These are phyloP conservation scores for Sugiyamaella marilandica DNA, from an alignment of 805 yeast species.

Conservation along the genomic window DNA sequence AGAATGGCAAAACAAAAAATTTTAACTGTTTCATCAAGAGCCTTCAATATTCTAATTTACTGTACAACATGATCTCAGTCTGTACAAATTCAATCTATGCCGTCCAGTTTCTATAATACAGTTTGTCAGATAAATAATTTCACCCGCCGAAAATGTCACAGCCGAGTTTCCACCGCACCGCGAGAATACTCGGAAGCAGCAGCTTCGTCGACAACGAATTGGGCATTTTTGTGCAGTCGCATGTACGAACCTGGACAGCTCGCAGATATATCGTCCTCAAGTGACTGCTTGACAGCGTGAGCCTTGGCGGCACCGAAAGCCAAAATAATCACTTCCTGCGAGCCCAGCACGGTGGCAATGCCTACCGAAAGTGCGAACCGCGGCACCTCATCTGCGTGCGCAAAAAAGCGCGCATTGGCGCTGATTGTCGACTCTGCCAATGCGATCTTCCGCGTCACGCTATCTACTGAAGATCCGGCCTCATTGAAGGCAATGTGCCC, in stretches of 20 bases:
- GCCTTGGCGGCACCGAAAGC: constrained; percentile 47
- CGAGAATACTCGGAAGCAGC: constrained; percentile 33
- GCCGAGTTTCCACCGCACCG: constrained; percentile 4
- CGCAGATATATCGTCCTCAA: constrained; percentile 39
- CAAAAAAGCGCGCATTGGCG: constrained; percentile 53
- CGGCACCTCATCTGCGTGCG: constrained; percentile 46
- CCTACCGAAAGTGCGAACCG: constrained; percentile 50
- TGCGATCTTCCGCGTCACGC: constrained; percentile 43
- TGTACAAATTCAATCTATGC: too few relatives aligned
- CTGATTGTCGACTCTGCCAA: constrained; percentile 47
- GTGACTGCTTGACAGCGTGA: constrained; percentile 44
- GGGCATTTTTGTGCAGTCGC: constrained; percentile 42
- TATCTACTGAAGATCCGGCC: constrained; percentile 45
- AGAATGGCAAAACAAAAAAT: too few relatives aligned
- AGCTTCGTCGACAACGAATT: constrained; percentile 43
- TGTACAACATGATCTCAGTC: too few relatives aligned
- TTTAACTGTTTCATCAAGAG: too few relatives aligned
- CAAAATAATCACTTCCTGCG: constrained; percentile 48
- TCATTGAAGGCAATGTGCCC: constrained; percentile 62
- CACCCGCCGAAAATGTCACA: not conserved
- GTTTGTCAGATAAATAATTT: not conserved
- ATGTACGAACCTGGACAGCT: constrained; percentile 48
- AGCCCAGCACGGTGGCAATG: constrained; percentile 51
- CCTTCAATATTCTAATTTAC: too few relatives aligned
- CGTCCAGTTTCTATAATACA: not conserved